Base-by-base conservation (phyloP, 306 rosid species). In the Sesbania bispinosa region DNA sequence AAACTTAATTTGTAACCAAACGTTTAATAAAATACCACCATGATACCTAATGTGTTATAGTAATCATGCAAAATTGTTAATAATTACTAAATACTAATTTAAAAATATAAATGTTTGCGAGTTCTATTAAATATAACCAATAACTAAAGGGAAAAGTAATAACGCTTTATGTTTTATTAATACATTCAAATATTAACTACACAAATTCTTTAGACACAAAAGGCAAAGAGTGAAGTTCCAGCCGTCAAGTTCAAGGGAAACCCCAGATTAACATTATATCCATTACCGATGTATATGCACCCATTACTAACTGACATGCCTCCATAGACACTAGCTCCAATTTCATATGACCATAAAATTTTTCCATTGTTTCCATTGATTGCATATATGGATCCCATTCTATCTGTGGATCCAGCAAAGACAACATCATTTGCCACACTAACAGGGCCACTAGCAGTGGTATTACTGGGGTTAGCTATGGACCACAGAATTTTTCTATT, bases 351-450 rank as follows among this genome's bases (percentile, higher is more conserved):
- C 96, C 93, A 86, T 3, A 88, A 16, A 7, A 87, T 76, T 2
- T 62, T 68, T 11, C 96, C 88, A 1, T 38, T 84, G 35, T 67
- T 69, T 0, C 77, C 87, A 27, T 79, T 50, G 33, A 90, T 79
- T 9, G 87, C 93, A 39, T 76, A 85, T 16, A 90, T 55, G 2
- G 78, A 73, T 50, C 93, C 93, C 42, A 15, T 21, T 6, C 32
- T 33, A 20, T 78, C 33, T 0, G 84, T 38, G 0, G 96, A 88
- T 15, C 96, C 91, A 16, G 77, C 89, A 41, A 88, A 90, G 11
- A 79, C 67, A 4, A 86, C 91, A 3, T 69, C 89, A 48, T 88
- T 90, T 21, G 96, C 91, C 33, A 88, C 77, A 15, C 83, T 84
- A 2, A 87, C 87, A 4, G 91, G 87, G 0, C 88, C 91, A 1